Percentiles rank a stretch among this genome's conserved stretches.
Evolutionary conservation across 2,329 filamentous ascomycete species (phyloP).

Genomic region (Calonectria montana): DNA sequence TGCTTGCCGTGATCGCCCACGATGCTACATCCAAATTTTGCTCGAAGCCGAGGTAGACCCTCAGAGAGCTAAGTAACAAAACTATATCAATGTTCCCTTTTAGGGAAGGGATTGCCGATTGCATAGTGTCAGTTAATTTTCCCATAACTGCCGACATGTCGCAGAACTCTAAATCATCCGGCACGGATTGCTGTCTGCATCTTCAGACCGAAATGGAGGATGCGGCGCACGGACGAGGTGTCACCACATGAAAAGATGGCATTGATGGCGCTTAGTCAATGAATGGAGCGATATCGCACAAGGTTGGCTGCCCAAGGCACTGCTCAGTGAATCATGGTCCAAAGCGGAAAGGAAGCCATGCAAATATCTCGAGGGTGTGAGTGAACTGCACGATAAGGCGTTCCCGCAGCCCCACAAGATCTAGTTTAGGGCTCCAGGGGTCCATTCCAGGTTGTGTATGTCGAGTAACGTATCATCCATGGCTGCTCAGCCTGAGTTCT

Average conservation of each 20-base stretch:
- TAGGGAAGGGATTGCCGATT: neutral
- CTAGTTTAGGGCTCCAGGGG: slow-evolving; percentile 1
- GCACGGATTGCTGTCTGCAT: neutral
- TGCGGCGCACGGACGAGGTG: neutral
- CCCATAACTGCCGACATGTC: neutral
- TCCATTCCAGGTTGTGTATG: neutral
- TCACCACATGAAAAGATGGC: neutral
- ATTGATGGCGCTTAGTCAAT: neutral
- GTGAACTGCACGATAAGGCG: neutral
- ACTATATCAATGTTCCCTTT: neutral
- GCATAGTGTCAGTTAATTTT: neutral
- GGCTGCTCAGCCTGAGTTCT: slow-evolving; percentile 1
- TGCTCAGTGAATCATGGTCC: neutral
- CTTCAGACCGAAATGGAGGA: neutral
- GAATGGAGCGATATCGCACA: neutral
- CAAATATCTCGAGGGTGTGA: neutral
- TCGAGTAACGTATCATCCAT: slow-evolving; percentile 24
- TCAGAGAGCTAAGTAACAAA: neutral
- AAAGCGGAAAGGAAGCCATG: slow-evolving; percentile 3
- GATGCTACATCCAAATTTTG: neutral
- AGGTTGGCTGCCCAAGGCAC: neutral
- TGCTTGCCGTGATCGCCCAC: neutral
- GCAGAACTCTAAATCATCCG: neutral
- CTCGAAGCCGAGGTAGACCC: neutral
- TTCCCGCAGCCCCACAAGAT: neutral